Evolutionary conservation across 306 rosid genomes (phyloP).

Genomic region (Ammopiptanthus mongolicus): DNA sequence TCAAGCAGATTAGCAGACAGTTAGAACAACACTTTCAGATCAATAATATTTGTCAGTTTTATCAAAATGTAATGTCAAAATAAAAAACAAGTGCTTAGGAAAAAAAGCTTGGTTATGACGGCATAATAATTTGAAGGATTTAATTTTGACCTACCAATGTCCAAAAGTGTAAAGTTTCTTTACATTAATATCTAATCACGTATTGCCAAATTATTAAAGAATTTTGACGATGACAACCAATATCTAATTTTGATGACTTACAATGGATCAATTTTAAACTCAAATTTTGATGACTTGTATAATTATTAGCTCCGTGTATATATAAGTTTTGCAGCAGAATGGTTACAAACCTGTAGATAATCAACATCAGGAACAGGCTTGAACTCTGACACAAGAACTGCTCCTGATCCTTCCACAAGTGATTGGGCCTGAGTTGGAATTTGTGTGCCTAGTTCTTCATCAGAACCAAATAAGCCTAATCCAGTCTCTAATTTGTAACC

Average conservation of each 20-base stretch:
- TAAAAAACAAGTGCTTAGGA: neutral
- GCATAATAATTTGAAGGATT: neutral
- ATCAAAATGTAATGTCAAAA: neutral
- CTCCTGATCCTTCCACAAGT: constrained; percentile 71
- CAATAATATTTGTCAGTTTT: neutral
- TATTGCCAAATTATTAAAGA: neutral
- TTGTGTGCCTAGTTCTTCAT: constrained; percentile 59
- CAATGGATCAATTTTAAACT: neutral
- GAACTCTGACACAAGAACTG: constrained; percentile 54
- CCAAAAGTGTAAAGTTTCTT: neutral
- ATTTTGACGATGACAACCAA: too few relatives aligned
- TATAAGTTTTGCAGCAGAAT: neutral
- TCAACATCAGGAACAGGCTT: constrained; percentile 83
- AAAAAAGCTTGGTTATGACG: neutral
- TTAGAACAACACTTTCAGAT: neutral
- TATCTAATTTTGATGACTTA: too few relatives aligned
- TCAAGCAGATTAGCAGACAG: neutral
- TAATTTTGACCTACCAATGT: neutral
- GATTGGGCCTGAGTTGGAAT: constrained; percentile 90
- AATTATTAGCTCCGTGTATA: neutral
- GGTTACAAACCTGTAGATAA: constrained; percentile 74
- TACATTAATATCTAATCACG: neutral
- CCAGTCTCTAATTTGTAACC: constrained; percentile 24
- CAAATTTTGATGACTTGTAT: neutral
- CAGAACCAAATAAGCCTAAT: constrained; percentile 17